phyloP scores from a whole-genome alignment of 257 asterid genomes.

The Catharanthus roseus region DNA sequence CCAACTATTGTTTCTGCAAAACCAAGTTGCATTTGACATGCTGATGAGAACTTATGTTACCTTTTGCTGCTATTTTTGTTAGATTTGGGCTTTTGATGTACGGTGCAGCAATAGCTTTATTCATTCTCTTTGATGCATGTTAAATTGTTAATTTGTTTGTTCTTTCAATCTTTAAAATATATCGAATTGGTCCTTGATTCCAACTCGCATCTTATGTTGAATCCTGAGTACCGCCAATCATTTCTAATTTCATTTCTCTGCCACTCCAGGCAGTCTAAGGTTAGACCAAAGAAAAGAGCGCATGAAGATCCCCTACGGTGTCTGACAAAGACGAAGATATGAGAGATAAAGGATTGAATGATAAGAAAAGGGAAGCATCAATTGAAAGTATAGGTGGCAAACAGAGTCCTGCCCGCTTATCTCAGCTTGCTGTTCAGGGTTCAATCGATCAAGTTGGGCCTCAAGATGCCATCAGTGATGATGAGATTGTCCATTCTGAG shows the following conservation, averaged over 20 bases:
- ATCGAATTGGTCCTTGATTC: neutral
- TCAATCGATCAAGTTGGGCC: slow-evolving; percentile 42
- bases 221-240: neutral
- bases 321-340: slow-evolving; percentile 27
- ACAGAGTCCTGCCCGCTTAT: slow-evolving; percentile 41
- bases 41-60: too few species aligned
- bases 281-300: slow-evolving; percentile 27
- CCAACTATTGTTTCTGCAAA: too few species aligned
- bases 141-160: too few species aligned
- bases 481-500: slow-evolving; percentile 38
- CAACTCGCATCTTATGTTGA: neutral
- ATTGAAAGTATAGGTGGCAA: slow-evolving; percentile 39
- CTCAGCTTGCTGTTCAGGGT: slow-evolving; percentile 34
- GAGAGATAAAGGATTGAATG: slow-evolving; percentile 31
- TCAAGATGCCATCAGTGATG: slow-evolving; percentile 30
- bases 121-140: too few species aligned
- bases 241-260: neutral
- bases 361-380: slow-evolving; percentile 39
- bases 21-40: too few species aligned
- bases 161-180: neutral
- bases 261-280: slow-evolving; percentile 41
- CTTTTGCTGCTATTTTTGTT: too few species aligned
- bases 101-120: neutral
- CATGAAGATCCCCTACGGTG: slow-evolving; percentile 35
- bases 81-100: neutral